phyloP scores from a whole-genome alignment of 169 alveolate species.

The Eimeria praecox region DNA sequence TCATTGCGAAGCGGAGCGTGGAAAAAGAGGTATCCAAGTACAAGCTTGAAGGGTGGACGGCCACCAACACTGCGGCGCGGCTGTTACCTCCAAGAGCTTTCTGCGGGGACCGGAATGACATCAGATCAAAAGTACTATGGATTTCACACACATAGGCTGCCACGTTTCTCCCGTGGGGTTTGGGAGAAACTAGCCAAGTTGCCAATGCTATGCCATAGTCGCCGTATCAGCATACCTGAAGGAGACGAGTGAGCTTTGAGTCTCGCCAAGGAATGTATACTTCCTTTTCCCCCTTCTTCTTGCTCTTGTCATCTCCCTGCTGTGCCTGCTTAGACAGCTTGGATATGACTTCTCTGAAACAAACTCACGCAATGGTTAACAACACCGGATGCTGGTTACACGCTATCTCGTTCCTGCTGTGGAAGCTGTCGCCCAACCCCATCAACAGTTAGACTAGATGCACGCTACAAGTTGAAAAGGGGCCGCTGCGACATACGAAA shows the following conservation, averaged over 20 bases:
- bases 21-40: constrained; percentile 88
- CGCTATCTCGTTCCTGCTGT: not conserved
- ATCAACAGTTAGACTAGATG: not conserved
- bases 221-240: constrained; percentile 82
- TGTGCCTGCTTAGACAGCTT: constrained; percentile 88
- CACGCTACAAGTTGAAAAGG: not conserved
- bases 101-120: constrained; percentile 25
- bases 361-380: not conserved
- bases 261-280: constrained; percentile 89
- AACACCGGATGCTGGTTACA: not conserved
- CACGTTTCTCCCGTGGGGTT: not conserved
- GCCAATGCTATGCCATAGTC: not conserved
- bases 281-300: constrained; percentile 85
- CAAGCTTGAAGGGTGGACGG: constrained; percentile 88
- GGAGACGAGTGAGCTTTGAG: constrained; percentile 88
- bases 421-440: not conserved
- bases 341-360: constrained; percentile 88
- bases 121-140: not conserved
- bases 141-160: not conserved
- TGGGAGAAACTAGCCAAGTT: not conserved
- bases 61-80: constrained; percentile 88
- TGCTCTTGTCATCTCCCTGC: constrained; percentile 83
- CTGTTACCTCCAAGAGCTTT: constrained; percentile 88
- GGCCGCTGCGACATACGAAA: constrained; percentile 37
- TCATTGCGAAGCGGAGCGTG: constrained; percentile 88